A percentile compares a stretch with the other conserved stretches of the same genome.
These are phyloP conservation scores for Whalleya microplaca DNA, from an alignment of 2,329 filamentous ascomycete species.

Conservation along the genomic window DNA sequence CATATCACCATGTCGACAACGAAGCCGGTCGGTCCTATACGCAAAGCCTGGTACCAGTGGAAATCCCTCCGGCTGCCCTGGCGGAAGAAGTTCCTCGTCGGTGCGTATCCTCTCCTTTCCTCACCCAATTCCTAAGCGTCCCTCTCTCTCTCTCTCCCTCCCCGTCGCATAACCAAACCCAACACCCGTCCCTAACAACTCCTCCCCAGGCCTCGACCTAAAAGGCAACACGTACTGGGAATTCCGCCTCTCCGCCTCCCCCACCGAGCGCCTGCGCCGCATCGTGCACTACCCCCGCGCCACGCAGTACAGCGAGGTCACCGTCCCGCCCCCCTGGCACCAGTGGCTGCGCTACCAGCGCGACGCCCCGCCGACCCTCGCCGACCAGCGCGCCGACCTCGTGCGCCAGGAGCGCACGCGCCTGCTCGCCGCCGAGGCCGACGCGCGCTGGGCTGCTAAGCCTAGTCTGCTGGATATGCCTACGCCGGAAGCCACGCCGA, in stretches of 20 bases:
- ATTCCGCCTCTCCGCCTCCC: slow-evolving; percentile 52
- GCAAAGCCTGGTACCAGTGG: slow-evolving; percentile 61
- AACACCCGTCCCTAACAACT: not conserved
- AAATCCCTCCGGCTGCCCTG: slow-evolving; percentile 65
- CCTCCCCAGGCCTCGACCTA: slow-evolving; percentile 60
- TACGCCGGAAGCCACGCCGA: slow-evolving; percentile 33
- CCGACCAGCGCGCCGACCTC: slow-evolving; percentile 60
- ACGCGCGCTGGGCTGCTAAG: slow-evolving; percentile 67
- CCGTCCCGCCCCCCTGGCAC: slow-evolving; percentile 66
- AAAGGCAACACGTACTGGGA: slow-evolving; percentile 72
- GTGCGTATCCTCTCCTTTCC: slow-evolving; percentile 43
- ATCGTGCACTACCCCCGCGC: slow-evolving; percentile 63
- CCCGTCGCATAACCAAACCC: slow-evolving; percentile 3
- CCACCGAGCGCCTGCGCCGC: slow-evolving; percentile 56
- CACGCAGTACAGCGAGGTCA: slow-evolving; percentile 58
- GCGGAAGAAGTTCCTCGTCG: slow-evolving; percentile 65
- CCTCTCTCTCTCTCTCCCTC: not conserved
- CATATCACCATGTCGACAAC: slow-evolving; percentile 36
- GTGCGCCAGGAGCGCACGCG: slow-evolving; percentile 57
- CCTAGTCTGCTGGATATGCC: slow-evolving; percentile 43
- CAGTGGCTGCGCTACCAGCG: slow-evolving; percentile 70
- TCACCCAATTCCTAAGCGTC: not conserved
- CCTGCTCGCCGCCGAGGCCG: slow-evolving; percentile 61
- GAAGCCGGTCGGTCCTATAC: slow-evolving; percentile 43
- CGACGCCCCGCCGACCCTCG: slow-evolving; percentile 54